Evolutionary conservation across 2,329 filamentous ascomycete species (phyloP), one percentile per base, ranked within the genome.

Genomic region (Macrophomina pseudophaseolina): DNA sequence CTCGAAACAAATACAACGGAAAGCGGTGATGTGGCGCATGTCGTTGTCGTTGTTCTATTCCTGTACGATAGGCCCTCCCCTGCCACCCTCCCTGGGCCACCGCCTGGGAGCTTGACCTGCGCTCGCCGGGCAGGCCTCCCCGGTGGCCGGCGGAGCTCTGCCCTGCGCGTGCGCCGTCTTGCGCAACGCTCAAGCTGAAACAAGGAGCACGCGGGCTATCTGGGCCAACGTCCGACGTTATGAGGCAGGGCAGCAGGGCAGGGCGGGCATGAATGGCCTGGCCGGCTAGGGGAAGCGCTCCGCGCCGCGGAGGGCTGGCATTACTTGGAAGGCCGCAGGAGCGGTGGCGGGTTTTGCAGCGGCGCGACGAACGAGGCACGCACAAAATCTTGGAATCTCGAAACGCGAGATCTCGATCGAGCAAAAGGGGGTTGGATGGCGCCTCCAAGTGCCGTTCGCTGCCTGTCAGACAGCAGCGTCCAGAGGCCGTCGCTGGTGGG

Each of bases 181-280:
- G 62, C 62, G 62, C 62, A 65, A 65, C 52, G 63, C 52, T 58
- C 63, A 65, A 56, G 52, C 51, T 65, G 63, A 65, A 65, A 65
- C 63, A 65, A 52, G 42, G 63, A 65, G 63, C 9, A 42, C 60
- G 52, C 42, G 11, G 42, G 42, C 42, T 38, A 12, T 9, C 42
- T 12, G 30, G 30, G 62, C 53, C 53, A 58, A 59, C 54, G 54
- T 59, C 58, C 30, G 44, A 62, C 58, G 58, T 62, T 49, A n/a
- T 12, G 35, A 30, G 28, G 38, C 8, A 8, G 38, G 30, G 51
- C 14, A 33, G 51, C 16, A 7, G 30, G 51, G 51, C 51, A 53
- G 6, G 28, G 49, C 49, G 23, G n/a, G n/a, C 23, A 28, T 28
- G 44, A 16, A 9, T 14, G 38, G 38, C 38, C 7, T 44, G 40